Base-by-base conservation (phyloP, 192 early-diverging fungal species). In the Borealophlyctis nickersoniae region DNA sequence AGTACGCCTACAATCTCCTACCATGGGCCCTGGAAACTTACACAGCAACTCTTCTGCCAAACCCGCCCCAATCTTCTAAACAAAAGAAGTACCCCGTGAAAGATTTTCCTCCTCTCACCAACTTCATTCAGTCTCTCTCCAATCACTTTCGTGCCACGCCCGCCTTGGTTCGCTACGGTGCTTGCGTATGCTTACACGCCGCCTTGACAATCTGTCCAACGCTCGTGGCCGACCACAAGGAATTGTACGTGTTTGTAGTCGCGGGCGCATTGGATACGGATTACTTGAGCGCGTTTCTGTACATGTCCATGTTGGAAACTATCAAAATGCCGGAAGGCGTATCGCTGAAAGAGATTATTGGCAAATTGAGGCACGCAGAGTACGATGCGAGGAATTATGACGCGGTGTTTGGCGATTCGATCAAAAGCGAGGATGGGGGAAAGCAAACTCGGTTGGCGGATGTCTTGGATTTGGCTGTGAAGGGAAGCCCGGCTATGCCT, bases 61-160 rank as follows among this genome's bases (percentile, higher is more conserved):
- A 5, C 4, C 39, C 67, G 24, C 28, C 67, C 13, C 57, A 61
- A 26, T 35, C 36, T 24, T 19, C 61, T 26, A 66, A 70, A 26
- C 4, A 48, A 26, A 65, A 73, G 54, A 72, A 72, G 30, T 5
- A 55, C 4, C 62, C 63, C n/a, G 52, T 70, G 1, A 54, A 53
- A n/a, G 54, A 36, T 1, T 77, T 72, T 45, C 33, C 53, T 29
- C 28, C 73, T 26, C 67, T 82, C 13, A 59, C 60, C 5, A 74
- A 79, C 11, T 85, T 81, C 51, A 60, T 79, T 48, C 65, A 68
- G 31, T 65, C 70, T 30, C 63, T 85, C 19, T 45, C 64, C 2
- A 81, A 79, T 49, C 83, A 85, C 59, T 85, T 84, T 53, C 72
- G 74, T 3, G 81, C 83, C 16, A 66, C 62, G 2, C 81, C 80